These are phyloP conservation scores for Capsicum chinense DNA, from an alignment of 257 asterid species.

Conservation along the genomic window DNA sequence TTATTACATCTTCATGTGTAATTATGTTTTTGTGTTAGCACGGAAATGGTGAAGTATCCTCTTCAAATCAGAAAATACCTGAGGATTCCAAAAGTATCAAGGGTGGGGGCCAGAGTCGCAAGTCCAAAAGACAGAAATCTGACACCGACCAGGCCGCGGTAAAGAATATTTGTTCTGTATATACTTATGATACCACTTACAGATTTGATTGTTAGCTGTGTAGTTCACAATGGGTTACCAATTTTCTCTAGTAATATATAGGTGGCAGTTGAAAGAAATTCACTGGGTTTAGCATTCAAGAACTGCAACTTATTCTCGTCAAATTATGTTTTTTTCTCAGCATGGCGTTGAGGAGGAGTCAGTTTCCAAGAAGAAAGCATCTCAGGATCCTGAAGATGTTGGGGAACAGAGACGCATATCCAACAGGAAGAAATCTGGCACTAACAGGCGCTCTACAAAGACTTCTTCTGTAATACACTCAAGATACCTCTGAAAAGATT, in stretches of 20 bases:
- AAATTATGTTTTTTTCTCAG: slow-evolving; percentile 20
- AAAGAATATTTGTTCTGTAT: slow-evolving; percentile 32
- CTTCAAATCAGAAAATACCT: slow-evolving; percentile 32
- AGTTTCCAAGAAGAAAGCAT: slow-evolving; percentile 24
- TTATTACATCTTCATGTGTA: slow-evolving; percentile 20
- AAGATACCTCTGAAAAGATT: slow-evolving; percentile 13
- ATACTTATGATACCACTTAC: background rate
- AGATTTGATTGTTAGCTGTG: slow-evolving; percentile 20
- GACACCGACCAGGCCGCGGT: slow-evolving; percentile 8
- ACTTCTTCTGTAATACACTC: slow-evolving; percentile 23
- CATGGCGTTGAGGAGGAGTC: slow-evolving; percentile 26
- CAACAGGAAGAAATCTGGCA: slow-evolving; percentile 24
- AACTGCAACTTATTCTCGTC: slow-evolving; percentile 10
- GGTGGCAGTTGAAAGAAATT: slow-evolving; percentile 22
- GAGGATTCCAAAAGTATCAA: slow-evolving; percentile 5
- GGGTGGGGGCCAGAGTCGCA: slow-evolving; percentile 28
- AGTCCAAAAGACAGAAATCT: slow-evolving; percentile 28
- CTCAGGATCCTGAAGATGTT: slow-evolving; percentile 20
- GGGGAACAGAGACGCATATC: slow-evolving; percentile 26
- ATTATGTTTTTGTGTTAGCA: slow-evolving; percentile 27
- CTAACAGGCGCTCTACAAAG: slow-evolving; percentile 14
- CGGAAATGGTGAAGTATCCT: slow-evolving; percentile 19
- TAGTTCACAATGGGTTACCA: slow-evolving; percentile 15
- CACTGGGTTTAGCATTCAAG: slow-evolving; percentile 17
- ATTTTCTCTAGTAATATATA: background rate